phyloP scores from a whole-genome alignment of 163 green algal genomes.

The Chlorella variabilis region DNA sequence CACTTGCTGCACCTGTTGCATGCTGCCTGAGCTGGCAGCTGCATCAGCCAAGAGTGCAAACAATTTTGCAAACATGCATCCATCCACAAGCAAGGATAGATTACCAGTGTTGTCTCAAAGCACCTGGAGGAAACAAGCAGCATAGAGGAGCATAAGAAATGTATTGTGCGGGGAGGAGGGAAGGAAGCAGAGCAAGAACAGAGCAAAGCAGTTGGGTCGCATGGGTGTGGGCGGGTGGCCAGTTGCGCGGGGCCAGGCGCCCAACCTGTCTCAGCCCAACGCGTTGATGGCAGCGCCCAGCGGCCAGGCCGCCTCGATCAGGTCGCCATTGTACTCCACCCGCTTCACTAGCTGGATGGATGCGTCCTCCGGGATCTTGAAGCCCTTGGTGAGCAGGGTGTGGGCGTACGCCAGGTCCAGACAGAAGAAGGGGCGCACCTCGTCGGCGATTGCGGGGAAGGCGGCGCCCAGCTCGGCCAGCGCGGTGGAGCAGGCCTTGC shows the following conservation, averaged over 20 bases:
- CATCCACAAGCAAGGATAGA: no score
- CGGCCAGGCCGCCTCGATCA: slow-evolving; percentile 95
- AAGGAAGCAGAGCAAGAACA: background rate
- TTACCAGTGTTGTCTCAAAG: no score
- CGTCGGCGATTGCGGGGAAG: slow-evolving; percentile 65
- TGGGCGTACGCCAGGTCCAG: slow-evolving; percentile 93
- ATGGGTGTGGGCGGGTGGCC: no score
- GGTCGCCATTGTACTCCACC: slow-evolving; percentile 89
- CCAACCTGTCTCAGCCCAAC: slow-evolving; percentile 48
- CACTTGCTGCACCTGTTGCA: no score
- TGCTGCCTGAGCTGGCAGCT: no score
- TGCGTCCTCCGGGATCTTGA: slow-evolving; percentile 65
- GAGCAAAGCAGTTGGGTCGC: no score
- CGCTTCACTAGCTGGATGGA: slow-evolving; percentile 89
- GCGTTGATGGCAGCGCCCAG: slow-evolving; percentile 95
- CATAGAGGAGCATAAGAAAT: background rate
- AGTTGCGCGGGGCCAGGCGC: no score
- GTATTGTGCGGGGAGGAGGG: no score
- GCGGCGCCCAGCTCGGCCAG: slow-evolving; percentile 48
- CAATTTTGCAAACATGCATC: no score
- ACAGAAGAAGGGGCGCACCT: slow-evolving; percentile 88
- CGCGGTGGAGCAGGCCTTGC: slow-evolving; percentile 75
- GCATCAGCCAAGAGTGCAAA: no score
- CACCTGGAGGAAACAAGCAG: no score
- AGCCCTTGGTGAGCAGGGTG: slow-evolving; percentile 90